Conservation (phyloP, 805 yeast species). For the Ogataea polymorpha region DNA sequence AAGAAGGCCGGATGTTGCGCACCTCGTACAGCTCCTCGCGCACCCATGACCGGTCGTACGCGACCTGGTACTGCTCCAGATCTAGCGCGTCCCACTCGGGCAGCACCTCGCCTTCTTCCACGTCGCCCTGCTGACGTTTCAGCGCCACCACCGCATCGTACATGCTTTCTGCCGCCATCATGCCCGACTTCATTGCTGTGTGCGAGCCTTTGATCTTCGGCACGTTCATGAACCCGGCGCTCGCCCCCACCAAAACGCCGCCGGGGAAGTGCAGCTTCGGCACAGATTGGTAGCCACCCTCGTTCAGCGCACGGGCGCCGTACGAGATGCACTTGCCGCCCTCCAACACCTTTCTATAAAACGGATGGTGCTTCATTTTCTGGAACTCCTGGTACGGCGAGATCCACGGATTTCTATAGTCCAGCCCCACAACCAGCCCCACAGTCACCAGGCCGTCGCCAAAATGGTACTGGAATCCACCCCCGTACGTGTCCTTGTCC, state of each 20-base stretch:
- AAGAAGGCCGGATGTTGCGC: conserved; percentile 91
- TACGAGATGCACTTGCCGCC: conserved; percentile 93
- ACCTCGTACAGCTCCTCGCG: conserved; percentile 78
- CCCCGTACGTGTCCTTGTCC: conserved; percentile 75
- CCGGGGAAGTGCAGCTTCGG: conserved; percentile 94
- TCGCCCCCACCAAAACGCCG: conserved; percentile 89
- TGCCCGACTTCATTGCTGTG: conserved; percentile 94
- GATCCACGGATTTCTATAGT: conserved; percentile 90
- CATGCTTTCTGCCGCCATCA: conserved; percentile 88
- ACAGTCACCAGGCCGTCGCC: conserved; percentile 90
- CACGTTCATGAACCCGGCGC: conserved; percentile 96
- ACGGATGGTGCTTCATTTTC: conserved; percentile 88
- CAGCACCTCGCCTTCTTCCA: conserved; percentile 32
- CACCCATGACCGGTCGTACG: conserved; percentile 78
- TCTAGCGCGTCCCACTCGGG: conserved; percentile 44
- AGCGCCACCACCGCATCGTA: conserved; percentile 46
- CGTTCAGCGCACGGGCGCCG: conserved; percentile 95
- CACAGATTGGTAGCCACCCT: conserved; percentile 93
- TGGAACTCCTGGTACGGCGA: conserved; percentile 97
- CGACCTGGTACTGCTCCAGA: conserved; percentile 57
- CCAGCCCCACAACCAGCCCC: conserved; percentile 93
- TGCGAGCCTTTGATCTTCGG: conserved; percentile 98
- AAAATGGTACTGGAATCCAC: conserved; percentile 96
- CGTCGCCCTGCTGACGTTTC: conserved; percentile 40
- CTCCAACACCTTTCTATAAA: conserved; percentile 64